These are phyloP conservation scores for Scedosporium minutisporum DNA, from an alignment of 2,329 filamentous ascomycete species.

Conservation along the genomic window DNA sequence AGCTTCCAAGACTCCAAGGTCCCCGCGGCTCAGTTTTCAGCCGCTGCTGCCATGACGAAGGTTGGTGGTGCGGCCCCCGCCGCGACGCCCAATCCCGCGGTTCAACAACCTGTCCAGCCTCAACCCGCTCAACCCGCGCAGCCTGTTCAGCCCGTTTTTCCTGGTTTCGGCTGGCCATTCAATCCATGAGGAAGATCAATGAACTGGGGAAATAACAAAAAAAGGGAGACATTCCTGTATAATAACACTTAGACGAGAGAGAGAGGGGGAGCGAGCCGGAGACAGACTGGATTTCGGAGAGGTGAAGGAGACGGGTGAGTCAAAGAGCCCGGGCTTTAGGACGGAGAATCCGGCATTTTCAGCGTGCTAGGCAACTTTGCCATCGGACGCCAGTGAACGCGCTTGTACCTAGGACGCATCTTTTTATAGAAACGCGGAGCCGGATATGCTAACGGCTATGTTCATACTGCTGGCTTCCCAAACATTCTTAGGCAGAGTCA, in stretches of 20 bases:
- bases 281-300: neutral
- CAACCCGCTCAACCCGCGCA: neutral
- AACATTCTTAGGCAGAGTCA: neutral
- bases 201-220: neutral
- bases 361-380: neutral
- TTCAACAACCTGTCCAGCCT: neutral
- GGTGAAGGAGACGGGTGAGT: neutral
- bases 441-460: neutral
- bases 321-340: neutral
- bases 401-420: neutral
- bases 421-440: neutral
- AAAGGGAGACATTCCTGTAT: neutral
- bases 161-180: neutral
- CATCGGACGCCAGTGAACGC: neutral
- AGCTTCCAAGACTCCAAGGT: slow-evolving; percentile 1
- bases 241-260: neutral
- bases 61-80: neutral
- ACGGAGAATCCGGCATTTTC: neutral
- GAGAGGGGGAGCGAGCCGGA: neutral
- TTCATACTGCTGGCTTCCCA: neutral
- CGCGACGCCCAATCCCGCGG: neutral
- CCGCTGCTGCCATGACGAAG: slow-evolving; percentile 1
- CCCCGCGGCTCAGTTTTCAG: slow-evolving; percentile 1
- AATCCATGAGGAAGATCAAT: neutral
- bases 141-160: neutral